Percentiles rank a stretch among this genome's conserved stretches.
Conservation (phyloP, 352 stramenopile species). For the Aphanomyces astaci region DNA sequence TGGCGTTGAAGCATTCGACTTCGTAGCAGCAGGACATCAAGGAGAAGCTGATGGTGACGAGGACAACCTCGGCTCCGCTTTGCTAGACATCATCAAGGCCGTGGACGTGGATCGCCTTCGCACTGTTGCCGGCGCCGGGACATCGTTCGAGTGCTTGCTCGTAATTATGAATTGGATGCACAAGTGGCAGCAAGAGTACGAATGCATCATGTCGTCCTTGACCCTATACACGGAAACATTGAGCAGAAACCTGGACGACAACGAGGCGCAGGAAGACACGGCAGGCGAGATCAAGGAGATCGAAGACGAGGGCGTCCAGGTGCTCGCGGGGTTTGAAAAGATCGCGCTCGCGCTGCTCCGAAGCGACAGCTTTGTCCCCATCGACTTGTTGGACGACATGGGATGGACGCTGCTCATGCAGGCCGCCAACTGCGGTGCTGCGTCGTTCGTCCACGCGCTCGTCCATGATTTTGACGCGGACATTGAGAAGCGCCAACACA, state of each 20-base stretch:
- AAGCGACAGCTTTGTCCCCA: not conserved
- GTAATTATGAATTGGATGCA: conserved; percentile 78
- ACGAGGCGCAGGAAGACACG: conserved; percentile 35
- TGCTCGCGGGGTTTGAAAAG: conserved; percentile 57
- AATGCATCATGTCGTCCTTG: conserved; percentile 13
- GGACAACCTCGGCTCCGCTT: not conserved
- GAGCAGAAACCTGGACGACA: conserved; percentile 53
- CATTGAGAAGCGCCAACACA: not conserved
- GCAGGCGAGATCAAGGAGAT: conserved; percentile 43
- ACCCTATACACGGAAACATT: conserved; percentile 39
- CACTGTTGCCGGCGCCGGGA: not conserved
- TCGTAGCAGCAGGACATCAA: not conserved
- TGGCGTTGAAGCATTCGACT: not conserved
- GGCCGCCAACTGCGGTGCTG: conserved; percentile 54
- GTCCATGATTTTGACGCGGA: conserved; percentile 24
- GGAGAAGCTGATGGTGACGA: not conserved
- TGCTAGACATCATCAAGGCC: conserved; percentile 6
- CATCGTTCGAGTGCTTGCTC: not conserved
- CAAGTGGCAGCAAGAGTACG: conserved; percentile 79
- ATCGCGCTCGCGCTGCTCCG: conserved; percentile 41
- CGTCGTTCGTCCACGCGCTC: conserved; percentile 36
- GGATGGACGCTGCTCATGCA: conserved; percentile 84
- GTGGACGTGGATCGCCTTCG: not conserved
- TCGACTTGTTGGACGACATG: conserved; percentile 50
- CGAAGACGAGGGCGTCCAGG: conserved; percentile 52